Base-by-base conservation (phyloP, 73 alveolate genomes). In the Breviolum minutum region DNA sequence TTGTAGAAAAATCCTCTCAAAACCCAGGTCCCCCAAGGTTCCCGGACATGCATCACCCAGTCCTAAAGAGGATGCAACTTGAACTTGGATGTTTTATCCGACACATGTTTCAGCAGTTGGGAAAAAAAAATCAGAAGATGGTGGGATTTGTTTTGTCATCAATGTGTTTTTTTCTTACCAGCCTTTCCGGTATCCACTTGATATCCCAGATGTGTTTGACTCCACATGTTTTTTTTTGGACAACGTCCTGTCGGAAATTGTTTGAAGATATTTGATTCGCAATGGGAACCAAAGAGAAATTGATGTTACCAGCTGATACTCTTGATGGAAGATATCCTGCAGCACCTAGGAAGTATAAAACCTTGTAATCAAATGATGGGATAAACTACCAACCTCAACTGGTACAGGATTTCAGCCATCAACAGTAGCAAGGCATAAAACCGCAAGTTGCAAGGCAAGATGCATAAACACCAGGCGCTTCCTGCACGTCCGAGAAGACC, bases 1-100 rank as follows among this genome's bases (percentile, higher is more conserved):
- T n/a, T n/a, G n/a, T n/a, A n/a, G 3, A 40, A 40, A 40, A 40
- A 40, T 40, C 54, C 3, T 22, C 82, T 60, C 60, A 73, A 17
- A 11, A 66, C 19, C 64, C 29, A 63, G 16, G 2, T 14, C 64
- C 87, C 30, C n/a, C 87, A 30, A n/a, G 26, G 90, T 40, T 19
- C 20, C 90, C 90, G 22, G 48, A 54, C 90, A 22, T 81, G 90
- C 93, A 84, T 84, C 60, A 84, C 93, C 93, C 93, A 84, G 70
- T 81, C 90, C 90, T 81, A 29, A 81, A 71, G 24, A 22, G 1
- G 17, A 6, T 68, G 77, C 77, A 68, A 68, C 77, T 17, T 22
- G 17, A 14, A 14, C 24, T 68, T 17, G 77, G 6, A 17, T 22
- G 17, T 14, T 22, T 6, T 68, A 14, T 68, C 17, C 77, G 2